Evolutionary conservation across 192 early-diverging fungal species (phyloP).

Genomic region (Mortierella alpina): DNA sequence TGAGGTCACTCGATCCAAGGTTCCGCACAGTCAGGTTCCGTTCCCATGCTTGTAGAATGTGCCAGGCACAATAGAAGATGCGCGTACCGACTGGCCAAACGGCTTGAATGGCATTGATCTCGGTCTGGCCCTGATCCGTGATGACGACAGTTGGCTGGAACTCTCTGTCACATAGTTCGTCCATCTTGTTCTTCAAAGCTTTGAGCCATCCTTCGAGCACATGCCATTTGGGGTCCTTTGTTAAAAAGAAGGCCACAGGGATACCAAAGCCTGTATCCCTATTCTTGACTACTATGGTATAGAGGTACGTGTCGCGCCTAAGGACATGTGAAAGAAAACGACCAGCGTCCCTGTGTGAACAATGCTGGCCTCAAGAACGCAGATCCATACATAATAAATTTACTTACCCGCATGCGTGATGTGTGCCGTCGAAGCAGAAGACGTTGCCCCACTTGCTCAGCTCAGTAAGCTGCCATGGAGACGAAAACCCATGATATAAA

Average conservation of each 20-base stretch:
- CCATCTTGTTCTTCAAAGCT: background rate
- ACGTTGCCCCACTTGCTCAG: background rate
- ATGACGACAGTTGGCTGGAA: conserved; percentile 1
- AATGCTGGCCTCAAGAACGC: background rate
- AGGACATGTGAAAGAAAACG: background rate
- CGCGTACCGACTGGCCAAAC: background rate
- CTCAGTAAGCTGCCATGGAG: conserved; percentile 9
- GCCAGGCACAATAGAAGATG: conserved; percentile 5
- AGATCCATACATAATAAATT: background rate
- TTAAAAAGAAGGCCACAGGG: background rate
- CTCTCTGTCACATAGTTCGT: background rate
- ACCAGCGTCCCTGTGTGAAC: background rate
- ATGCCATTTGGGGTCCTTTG: background rate
- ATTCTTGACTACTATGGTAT: conserved; percentile 11
- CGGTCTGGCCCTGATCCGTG: conserved; percentile 11
- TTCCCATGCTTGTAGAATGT: conserved; percentile 10
- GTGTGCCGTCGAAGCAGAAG: conserved; percentile 17
- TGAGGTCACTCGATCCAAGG: background rate
- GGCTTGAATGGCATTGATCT: conserved; percentile 5
- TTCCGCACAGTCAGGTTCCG: background rate
- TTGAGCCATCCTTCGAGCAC: background rate
- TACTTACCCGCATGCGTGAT: conserved; percentile 7
- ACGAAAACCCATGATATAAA: conserved; percentile 11
- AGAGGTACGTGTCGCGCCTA: conserved; percentile 5
- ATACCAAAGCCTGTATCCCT: background rate